Percentiles rank a stretch among this genome's conserved stretches.
Evolutionary conservation across 176 grass and related monocot species (phyloP).

Genomic region (Bolboschoenus planiculmis): DNA sequence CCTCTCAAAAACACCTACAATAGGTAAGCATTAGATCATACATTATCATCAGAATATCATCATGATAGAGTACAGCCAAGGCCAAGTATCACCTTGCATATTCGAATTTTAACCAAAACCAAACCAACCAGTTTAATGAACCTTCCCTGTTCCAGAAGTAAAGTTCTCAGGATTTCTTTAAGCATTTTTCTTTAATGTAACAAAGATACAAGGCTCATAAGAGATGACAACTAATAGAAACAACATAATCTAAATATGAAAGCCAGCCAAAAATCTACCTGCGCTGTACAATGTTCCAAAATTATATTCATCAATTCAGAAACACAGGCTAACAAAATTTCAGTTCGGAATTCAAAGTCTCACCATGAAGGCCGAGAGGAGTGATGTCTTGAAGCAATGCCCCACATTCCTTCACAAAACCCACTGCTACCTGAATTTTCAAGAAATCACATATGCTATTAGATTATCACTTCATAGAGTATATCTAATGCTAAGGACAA

Average conservation of each 20-base stretch:
- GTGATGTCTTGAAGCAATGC: conserved; percentile 80
- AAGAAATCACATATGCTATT: neutral
- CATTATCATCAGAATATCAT: neutral
- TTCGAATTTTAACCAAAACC: neutral
- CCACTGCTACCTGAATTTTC: conserved; percentile 62
- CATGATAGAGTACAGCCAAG: neutral
- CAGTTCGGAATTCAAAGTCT: conserved; percentile 3
- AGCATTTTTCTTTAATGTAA: neutral
- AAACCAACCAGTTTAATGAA: neutral
- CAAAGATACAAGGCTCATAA: neutral
- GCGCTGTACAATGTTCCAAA: neutral
- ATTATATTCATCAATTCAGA: neutral
- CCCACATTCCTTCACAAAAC: conserved; percentile 87
- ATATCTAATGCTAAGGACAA: neutral
- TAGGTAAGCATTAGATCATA: neutral
- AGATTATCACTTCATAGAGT: neutral
- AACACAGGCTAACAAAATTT: neutral
- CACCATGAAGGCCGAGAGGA: conserved; percentile 85
- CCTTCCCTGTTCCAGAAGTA: neutral
- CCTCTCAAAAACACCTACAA: conserved; percentile 92
- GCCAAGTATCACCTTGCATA: conserved; percentile 5
- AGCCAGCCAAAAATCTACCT: neutral
- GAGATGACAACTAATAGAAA: neutral
- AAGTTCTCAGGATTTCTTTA: neutral
- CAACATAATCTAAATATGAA: neutral